Percentiles rank a stretch among this genome's conserved stretches.
Evolutionary conservation across 768 basidiomycete species (phyloP).

Genomic region (Harrya chromipes): DNA sequence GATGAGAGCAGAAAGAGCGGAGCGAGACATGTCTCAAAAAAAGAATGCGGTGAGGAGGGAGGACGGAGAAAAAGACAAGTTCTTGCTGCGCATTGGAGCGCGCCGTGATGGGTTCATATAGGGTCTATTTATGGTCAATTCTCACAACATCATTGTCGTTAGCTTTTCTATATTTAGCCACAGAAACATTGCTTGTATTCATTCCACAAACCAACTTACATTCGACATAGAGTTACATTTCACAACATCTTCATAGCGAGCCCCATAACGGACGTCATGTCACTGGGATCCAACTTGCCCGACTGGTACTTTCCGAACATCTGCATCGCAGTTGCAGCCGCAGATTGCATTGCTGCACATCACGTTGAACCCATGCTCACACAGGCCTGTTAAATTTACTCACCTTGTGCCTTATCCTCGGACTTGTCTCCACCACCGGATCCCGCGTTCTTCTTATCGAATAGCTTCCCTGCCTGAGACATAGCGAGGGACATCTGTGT

Average conservation of each 20-base stretch:
- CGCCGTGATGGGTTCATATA: slow-evolving; percentile 2
- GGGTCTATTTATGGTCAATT: slow-evolving; percentile 8
- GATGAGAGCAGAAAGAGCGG: slow-evolving; percentile 43
- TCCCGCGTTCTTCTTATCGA: slow-evolving; percentile 31
- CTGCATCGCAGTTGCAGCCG: slow-evolving; percentile 30
- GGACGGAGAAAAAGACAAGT: neutral
- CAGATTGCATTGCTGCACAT: slow-evolving; percentile 30
- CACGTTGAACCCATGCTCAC: neutral
- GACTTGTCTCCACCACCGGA: slow-evolving; percentile 8
- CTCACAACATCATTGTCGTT: neutral
- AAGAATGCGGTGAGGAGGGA: neutral
- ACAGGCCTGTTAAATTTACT: neutral
- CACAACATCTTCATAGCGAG: slow-evolving; percentile 27
- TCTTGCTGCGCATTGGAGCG: neutral
- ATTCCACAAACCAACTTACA: too few relatives aligned
- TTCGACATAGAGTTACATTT: neutral
- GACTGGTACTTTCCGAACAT: slow-evolving; percentile 23
- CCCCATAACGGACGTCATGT: slow-evolving; percentile 27
- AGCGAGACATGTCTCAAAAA: slow-evolving; percentile 43
- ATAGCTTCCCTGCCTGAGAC: slow-evolving; percentile 31
- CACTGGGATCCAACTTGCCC: slow-evolving; percentile 28
- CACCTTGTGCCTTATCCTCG: slow-evolving; percentile 29
- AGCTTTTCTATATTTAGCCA: neutral
- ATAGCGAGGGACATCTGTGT: slow-evolving; percentile 29
- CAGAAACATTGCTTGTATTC: too few relatives aligned